These are phyloP conservation scores for Aspergillus texensis DNA, from an alignment of 2,329 filamentous ascomycete genomes.

Conservation along the genomic window DNA sequence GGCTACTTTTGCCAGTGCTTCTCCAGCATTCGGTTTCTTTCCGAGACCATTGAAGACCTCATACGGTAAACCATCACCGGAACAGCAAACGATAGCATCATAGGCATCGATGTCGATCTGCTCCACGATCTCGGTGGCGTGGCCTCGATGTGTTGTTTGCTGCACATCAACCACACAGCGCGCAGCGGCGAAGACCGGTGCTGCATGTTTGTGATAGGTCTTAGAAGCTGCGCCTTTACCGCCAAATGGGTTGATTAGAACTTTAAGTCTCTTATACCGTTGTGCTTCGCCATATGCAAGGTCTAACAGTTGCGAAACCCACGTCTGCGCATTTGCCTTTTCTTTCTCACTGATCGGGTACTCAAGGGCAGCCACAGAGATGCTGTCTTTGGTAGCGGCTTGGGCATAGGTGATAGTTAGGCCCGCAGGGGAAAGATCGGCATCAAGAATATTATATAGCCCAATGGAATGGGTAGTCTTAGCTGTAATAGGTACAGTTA, in stretches of 20 bases:
- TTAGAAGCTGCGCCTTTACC: slow-evolving; percentile 77
- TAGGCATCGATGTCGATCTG: slow-evolving; percentile 76
- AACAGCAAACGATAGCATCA: slow-evolving; percentile 86
- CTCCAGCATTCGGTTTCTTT: slow-evolving; percentile 71
- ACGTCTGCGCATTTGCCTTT: slow-evolving; percentile 56
- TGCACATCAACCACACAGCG: slow-evolving; percentile 75
- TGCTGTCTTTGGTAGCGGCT: slow-evolving; percentile 59
- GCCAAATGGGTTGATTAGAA: slow-evolving; percentile 88
- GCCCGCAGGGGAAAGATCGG: slow-evolving; percentile 62
- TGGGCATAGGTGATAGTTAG: slow-evolving; percentile 75
- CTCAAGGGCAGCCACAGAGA: slow-evolving; percentile 63
- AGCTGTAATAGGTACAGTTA: slow-evolving; percentile 23
- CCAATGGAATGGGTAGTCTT: slow-evolving; percentile 65
- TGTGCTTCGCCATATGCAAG: slow-evolving; percentile 71
- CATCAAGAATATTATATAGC: slow-evolving; percentile 84
- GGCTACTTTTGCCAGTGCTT: slow-evolving; percentile 75
- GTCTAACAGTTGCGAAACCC: slow-evolving; percentile 67
- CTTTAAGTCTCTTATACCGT: slow-evolving; percentile 75
- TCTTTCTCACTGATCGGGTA: slow-evolving; percentile 61
- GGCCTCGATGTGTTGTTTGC: slow-evolving; percentile 70
- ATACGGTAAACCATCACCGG: slow-evolving; percentile 87
- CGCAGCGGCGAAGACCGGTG: slow-evolving; percentile 81
- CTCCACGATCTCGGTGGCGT: slow-evolving; percentile 76
- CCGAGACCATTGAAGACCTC: slow-evolving; percentile 94
- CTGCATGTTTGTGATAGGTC: slow-evolving; percentile 73